Conservation (phyloP, 139 green algal genomes). For the Coelastrella sp. region DNA sequence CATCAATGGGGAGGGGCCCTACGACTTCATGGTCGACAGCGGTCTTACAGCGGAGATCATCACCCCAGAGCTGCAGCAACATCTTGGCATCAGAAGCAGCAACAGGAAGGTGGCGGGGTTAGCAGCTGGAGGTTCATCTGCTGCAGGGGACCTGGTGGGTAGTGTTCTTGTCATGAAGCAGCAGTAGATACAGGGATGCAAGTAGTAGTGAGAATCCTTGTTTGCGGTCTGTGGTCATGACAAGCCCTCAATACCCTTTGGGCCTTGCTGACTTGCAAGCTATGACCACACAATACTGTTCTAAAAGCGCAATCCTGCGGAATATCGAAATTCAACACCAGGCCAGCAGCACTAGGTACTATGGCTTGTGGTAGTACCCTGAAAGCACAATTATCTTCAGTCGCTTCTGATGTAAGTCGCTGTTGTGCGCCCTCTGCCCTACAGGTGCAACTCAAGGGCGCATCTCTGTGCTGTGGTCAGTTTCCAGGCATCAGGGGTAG, state of each 20-base stretch:
- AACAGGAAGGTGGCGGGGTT: slow-evolving; percentile 26
- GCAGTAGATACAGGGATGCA: neutral
- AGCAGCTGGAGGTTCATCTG: slow-evolving; percentile 19
- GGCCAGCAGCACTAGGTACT: too few relatives aligned
- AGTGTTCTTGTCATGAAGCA: neutral
- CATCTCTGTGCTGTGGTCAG: slow-evolving; percentile 37
- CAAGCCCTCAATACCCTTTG: too few relatives aligned
- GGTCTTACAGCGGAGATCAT: slow-evolving; percentile 46
- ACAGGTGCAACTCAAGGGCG: slow-evolving; percentile 36
- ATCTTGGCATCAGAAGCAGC: slow-evolving; percentile 21
- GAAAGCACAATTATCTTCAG: too few relatives aligned
- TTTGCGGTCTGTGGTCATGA: too few relatives aligned
- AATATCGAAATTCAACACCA: too few relatives aligned
- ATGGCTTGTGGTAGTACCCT: too few relatives aligned
- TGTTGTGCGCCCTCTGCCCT: neutral
- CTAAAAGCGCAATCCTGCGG: too few relatives aligned
- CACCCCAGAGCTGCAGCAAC: slow-evolving; percentile 31
- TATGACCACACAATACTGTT: too few relatives aligned
- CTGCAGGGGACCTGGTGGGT: slow-evolving; percentile 39
- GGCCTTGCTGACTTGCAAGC: too few relatives aligned
- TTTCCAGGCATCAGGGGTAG: slow-evolving; percentile 12
- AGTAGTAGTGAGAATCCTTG: too few relatives aligned
- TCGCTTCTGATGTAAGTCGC: too few relatives aligned
- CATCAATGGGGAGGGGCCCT: slow-evolving; percentile 44
- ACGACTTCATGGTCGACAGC: slow-evolving; percentile 49